Conservation (phyloP, 2,329 filamentous ascomycete species). For the Monosporascus sp. region DNA sequence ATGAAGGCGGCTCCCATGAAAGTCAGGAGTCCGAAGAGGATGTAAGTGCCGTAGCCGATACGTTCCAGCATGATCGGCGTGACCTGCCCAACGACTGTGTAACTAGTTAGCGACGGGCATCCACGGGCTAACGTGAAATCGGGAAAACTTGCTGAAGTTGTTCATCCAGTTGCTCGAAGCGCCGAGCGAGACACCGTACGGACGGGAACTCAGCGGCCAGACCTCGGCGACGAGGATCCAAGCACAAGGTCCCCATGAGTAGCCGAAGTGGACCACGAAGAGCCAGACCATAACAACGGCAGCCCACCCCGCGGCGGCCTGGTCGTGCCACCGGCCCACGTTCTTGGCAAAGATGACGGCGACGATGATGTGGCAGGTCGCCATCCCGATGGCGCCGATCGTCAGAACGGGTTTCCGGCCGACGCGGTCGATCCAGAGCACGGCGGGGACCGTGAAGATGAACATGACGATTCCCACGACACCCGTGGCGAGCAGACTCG, state of each 20-base stretch:
- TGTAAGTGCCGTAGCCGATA: conserved; percentile 67
- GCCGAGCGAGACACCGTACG: conserved; percentile 67
- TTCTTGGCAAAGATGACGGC: conserved; percentile 64
- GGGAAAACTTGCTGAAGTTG: conserved; percentile 39
- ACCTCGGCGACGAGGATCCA: conserved; percentile 75
- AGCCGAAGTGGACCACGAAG: conserved; percentile 70
- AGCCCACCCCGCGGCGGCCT: conserved; percentile 65
- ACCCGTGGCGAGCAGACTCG: conserved; percentile 62
- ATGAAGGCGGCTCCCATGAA: conserved; percentile 57
- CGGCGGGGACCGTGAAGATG: conserved; percentile 60
- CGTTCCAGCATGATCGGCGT: conserved; percentile 62
- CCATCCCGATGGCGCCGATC: conserved; percentile 66
- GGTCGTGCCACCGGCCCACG: conserved; percentile 50
- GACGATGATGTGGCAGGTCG: conserved; percentile 65
- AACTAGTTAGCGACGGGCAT: conserved; percentile 28
- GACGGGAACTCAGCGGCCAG: conserved; percentile 65
- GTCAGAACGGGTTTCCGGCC: conserved; percentile 60
- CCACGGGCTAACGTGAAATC: not conserved
- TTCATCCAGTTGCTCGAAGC: conserved; percentile 59
- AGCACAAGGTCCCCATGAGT: conserved; percentile 68
- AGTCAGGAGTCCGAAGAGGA: conserved; percentile 64
- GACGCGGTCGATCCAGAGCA: conserved; percentile 60
- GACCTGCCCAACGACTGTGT: conserved; percentile 59
- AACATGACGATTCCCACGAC: conserved; percentile 70
- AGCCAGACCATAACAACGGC: conserved; percentile 66